Evolutionary conservation across 108 stramenopile species (phyloP), one percentile per base, ranked within the genome.

Genomic region (Conticribra weissflogii): DNA sequence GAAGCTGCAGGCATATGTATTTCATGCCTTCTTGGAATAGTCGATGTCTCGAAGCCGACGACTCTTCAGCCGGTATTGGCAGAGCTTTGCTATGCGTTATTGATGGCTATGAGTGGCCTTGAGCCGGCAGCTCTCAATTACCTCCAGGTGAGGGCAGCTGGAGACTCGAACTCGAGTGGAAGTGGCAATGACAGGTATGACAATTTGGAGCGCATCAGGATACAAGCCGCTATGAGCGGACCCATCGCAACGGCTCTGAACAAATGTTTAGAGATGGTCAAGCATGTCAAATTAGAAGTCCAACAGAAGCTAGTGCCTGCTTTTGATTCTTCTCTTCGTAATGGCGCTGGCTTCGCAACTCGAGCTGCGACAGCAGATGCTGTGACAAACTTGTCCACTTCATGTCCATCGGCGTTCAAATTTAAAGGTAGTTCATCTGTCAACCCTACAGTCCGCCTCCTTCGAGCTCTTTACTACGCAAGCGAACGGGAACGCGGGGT

Each of bases 41-140:
- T 95, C 65, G 87, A 86, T 54, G 71, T 81, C 44, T 68, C 81
- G 18, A 79, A 81, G 66, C 88, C 88, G 16, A 23, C 68, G 0
- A 91, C 89, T 9, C 59, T 95, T 12, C 73, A 92, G 44, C 89
- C 91, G 19, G 82, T 92, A n/a, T 54, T 95, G n/a, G 81, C 91
- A 19, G 86, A 88, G 9, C 63, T 95, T 27, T 74, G 92, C 2
- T 73, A 84, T n/a, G 72, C 88, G 19, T 70, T 95, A 15, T 64
- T 92, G 19, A 78, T 89, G 79, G 81, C 94, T 8, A 89, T 95
- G 86, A 84, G 83, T 18, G 81, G 83, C 41, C 59, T 95, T 4
- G 94, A 95, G 62, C 94, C 94, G 8, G 83, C 88, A n/a, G 94
- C 89, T 1, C 67, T 95, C 41, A 90, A 88, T 58, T 95, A 92